A percentile compares a stretch with the other conserved stretches of the same genome.
Conservation (phyloP, 2,329 filamentous ascomycete genomes). For the Aspergillus novoparasiticus region DNA sequence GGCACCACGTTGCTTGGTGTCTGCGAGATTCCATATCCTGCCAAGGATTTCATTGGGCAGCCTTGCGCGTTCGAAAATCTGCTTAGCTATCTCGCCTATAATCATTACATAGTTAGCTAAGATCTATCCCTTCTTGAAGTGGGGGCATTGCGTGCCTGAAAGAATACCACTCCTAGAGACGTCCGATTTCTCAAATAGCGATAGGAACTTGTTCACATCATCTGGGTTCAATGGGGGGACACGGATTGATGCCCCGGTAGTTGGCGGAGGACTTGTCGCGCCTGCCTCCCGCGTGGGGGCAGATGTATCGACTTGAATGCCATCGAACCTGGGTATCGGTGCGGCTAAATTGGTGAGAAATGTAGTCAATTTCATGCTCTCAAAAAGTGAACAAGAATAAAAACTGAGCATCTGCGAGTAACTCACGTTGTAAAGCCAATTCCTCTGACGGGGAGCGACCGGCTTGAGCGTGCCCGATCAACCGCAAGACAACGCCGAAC, state of each 20-base stretch:
- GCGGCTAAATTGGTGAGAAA: conserved; percentile 54
- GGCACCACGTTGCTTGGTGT: conserved; percentile 88
- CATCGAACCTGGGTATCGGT: conserved; percentile 91
- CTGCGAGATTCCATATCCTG: conserved; percentile 94
- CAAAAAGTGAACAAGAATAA: background rate
- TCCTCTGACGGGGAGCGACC: conserved; percentile 79
- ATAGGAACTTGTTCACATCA: conserved; percentile 84
- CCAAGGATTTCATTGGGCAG: conserved; percentile 87
- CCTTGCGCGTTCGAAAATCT: conserved; percentile 91
- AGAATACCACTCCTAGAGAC: conserved; percentile 71
- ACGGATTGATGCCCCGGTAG: conserved; percentile 67
- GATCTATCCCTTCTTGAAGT: background rate
- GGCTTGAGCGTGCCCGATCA: conserved; percentile 94
- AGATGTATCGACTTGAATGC: conserved; percentile 57
- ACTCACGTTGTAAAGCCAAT: conserved; percentile 74
- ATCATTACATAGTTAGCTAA: conserved; percentile 15
- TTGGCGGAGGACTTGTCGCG: conserved; percentile 46
- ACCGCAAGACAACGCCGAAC: conserved; percentile 87
- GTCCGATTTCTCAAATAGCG: conserved; percentile 87
- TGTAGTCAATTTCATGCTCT: background rate
- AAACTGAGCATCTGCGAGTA: background rate
- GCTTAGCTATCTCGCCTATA: conserved; percentile 79
- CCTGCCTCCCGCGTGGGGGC: conserved; percentile 54
- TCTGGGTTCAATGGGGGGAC: conserved; percentile 87
- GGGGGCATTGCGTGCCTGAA: conserved; percentile 53